Evolutionary conservation across 352 stramenopile genomes (phyloP).

Genomic region (Phytophthora palmivora): DNA sequence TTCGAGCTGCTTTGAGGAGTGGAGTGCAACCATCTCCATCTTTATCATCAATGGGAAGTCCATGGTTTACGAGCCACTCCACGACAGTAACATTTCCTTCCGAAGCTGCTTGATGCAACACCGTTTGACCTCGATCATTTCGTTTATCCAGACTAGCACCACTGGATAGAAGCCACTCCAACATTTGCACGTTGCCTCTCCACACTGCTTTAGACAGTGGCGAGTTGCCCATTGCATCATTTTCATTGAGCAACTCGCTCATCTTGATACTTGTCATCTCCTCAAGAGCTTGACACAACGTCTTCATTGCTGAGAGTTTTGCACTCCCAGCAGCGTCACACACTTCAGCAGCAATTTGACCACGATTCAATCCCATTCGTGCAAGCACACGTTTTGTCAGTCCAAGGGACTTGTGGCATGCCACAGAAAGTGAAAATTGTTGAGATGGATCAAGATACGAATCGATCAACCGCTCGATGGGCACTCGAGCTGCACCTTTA

Average conservation of each 20-base stretch:
- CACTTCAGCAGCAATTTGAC: background rate
- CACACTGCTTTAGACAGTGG: slow-evolving; percentile 4
- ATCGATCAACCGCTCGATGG: background rate
- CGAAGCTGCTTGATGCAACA: slow-evolving; percentile 6
- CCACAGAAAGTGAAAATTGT: background rate
- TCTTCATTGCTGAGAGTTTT: background rate
- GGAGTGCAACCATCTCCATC: slow-evolving; percentile 7
- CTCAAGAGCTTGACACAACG: background rate
- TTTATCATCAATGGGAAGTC: background rate
- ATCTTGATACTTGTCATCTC: background rate
- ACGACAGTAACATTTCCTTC: background rate
- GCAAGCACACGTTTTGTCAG: background rate
- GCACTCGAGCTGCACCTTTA: background rate
- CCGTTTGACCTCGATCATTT: slow-evolving; percentile 4
- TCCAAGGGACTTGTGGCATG: background rate
- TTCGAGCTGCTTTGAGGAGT: slow-evolving; percentile 1
- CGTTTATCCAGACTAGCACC: background rate
- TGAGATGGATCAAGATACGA: background rate
- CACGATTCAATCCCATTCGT: background rate
- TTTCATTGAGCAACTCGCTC: slow-evolving; percentile 1
- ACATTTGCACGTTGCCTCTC: background rate
- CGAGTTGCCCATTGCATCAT: background rate
- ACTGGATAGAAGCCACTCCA: background rate
- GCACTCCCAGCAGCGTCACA: background rate
- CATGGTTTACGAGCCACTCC: slow-evolving; percentile 4